These are phyloP conservation scores for Melaleuca quinquenervia DNA, from an alignment of 345 rosid genomes.

Conservation along the genomic window DNA sequence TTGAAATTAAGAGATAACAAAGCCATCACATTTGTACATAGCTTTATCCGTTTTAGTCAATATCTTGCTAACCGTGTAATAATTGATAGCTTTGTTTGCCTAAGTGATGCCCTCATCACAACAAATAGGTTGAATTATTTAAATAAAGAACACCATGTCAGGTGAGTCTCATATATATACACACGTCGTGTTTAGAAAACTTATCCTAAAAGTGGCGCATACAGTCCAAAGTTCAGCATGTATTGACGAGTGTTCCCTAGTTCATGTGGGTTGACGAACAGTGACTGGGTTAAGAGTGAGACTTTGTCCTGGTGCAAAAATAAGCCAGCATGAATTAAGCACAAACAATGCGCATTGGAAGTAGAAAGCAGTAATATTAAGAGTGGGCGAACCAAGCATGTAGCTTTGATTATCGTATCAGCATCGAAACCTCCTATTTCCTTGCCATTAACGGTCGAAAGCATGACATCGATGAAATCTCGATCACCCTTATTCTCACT, in stretches of 20 bases:
- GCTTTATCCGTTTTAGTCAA: neutral
- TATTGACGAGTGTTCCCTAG: neutral
- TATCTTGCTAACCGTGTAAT: neutral
- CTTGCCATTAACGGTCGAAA: neutral
- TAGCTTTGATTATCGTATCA: neutral
- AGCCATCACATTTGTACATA: no score
- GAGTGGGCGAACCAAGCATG: neutral
- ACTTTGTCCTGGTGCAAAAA: neutral
- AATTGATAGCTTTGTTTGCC: neutral
- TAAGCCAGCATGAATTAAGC: neutral
- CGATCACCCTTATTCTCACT: neutral
- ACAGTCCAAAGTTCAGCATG: neutral
- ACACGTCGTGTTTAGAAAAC: neutral
- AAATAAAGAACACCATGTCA: neutral
- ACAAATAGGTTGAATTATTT: neutral
- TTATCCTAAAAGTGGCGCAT: neutral
- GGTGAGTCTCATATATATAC: neutral
- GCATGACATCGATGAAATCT: conserved; percentile 15
- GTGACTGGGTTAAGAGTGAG: neutral
- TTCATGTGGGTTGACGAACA: neutral
- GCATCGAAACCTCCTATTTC: neutral
- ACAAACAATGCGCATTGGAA: neutral
- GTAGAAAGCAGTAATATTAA: neutral
- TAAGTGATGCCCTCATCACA: neutral
- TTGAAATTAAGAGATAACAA: no score